phyloP scores from a whole-genome alignment of 2,329 filamentous ascomycete genomes.

The Trichoderma pleuroti region DNA sequence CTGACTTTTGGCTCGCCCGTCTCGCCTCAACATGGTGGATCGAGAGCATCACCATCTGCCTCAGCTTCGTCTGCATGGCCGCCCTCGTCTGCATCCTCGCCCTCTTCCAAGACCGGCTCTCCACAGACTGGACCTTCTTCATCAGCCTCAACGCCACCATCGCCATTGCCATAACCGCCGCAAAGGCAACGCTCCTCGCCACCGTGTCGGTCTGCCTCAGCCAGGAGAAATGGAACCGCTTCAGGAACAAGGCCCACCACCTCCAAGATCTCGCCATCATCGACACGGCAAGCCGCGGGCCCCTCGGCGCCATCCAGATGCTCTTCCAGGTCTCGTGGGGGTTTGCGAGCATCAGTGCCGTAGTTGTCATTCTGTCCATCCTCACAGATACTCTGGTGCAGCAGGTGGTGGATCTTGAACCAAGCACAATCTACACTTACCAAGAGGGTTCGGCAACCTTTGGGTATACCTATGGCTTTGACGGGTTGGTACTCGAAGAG shows the following conservation, averaged over 20 bases:
- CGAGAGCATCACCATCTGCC: neutral
- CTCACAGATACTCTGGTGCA: neutral
- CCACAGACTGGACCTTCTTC: neutral
- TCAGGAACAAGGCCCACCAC: neutral
- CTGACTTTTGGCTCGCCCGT: neutral
- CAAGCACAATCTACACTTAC: neutral
- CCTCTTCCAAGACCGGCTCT: neutral
- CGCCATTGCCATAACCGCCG: neutral
- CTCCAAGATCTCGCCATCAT: neutral
- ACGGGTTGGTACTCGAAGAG: neutral
- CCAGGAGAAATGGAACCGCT: neutral
- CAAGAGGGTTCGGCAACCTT: neutral
- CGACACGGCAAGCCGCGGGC: neutral
- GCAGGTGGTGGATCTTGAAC: neutral
- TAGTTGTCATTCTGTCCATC: neutral
- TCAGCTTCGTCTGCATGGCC: neutral
- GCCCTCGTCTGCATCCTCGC: neutral
- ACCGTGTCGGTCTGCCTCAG: neutral
- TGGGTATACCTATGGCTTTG: neutral
- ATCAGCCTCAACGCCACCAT: neutral
- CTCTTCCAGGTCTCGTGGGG: neutral
- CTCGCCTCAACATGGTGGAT: neutral
- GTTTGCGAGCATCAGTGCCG: neutral
- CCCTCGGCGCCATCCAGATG: neutral
- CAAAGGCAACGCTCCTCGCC: neutral